Base-by-base conservation (phyloP, 202 grass and related monocot genomes). In the Alloteropsis angusta region DNA sequence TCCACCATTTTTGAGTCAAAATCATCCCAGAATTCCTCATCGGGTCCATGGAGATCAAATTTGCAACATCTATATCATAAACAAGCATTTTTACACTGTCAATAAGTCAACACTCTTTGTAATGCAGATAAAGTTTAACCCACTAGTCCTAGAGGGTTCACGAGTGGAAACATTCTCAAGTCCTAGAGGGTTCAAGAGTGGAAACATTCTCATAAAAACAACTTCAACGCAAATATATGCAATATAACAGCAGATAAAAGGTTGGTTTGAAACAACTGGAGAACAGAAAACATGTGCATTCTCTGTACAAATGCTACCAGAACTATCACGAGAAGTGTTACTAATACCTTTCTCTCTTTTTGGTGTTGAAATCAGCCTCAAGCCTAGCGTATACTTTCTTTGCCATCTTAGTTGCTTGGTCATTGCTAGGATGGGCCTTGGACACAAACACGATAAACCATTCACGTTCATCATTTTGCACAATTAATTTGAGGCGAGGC, bases 371-470 rank as follows among this genome's bases (percentile, higher is more conserved):
- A 86, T 99, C 96, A 25, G 91, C 86, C 76, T 99, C 96, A 57
- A 99, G 81, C 75, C 86, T 86, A 82, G 92, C 80, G 30, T 95
- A 99, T 65, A 99, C 92, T 86, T 86, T 99, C 71, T 96, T 99
- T 57, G 96, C 88, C 92, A 96, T 99, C 71, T 99, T 99, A 79
- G 68, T 86, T 78, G 88, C 96, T 84, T 88, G 87, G 43, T 99
- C 96, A 80, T 95, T 99, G 84, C 81, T 87, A 53, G 96, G 88
- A 84, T 89, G 84, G 75, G 90, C 96, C 84, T 93, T 99, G 28
- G 88, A 99, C 32, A 99, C 90, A 86, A 93, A 99, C 62, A 99
- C 86, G 47, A 99, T 91, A 73, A 99, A 99, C 96, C 92, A 99
- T 83, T 99, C 96, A 30, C 84, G 85, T 16, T 99, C 96, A 76